Conservation (phyloP, 805 yeast genomes). For the Torulaspora franciscae region DNA sequence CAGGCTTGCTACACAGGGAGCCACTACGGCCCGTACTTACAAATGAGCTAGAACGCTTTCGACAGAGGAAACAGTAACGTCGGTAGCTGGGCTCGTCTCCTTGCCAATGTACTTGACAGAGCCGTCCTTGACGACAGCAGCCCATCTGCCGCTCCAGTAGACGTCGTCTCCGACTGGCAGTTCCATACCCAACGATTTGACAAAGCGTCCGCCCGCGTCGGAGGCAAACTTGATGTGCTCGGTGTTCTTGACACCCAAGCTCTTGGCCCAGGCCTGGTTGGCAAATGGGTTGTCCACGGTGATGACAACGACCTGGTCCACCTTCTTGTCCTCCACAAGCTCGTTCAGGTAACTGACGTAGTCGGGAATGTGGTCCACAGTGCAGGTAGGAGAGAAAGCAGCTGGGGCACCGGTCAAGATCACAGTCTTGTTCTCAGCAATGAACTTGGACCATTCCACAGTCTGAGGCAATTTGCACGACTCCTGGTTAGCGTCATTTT, state of each 20-base stretch:
- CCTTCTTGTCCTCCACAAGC: constrained; percentile 51
- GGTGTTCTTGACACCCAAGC: constrained; percentile 34
- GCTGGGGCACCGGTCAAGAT: constrained; percentile 78
- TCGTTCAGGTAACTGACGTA: constrained; percentile 47
- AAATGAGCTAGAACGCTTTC: constrained; percentile 33
- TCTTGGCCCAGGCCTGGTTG: constrained; percentile 58
- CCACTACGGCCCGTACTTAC: constrained; percentile 10
- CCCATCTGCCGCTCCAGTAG: constrained; percentile 64
- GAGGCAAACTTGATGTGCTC: constrained; percentile 52
- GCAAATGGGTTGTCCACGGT: constrained; percentile 73
- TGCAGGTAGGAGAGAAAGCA: constrained; percentile 82
- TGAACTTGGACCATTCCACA: constrained; percentile 26
- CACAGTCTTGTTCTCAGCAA: constrained; percentile 45
- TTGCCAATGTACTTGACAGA: constrained; percentile 44
- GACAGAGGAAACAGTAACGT: constrained; percentile 38
- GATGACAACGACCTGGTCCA: constrained; percentile 57
- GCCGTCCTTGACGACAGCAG: constrained; percentile 61
- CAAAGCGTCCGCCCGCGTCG: constrained; percentile 60
- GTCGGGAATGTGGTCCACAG: constrained; percentile 67
- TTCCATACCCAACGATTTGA: constrained; percentile 54
- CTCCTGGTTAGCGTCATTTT: constrained; percentile 26
- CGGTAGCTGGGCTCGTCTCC: constrained; percentile 36
- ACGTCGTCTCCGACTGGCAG: constrained; percentile 52
- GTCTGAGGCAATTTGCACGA: constrained; percentile 32
- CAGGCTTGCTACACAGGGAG: not conserved